phyloP scores from a whole-genome alignment of 108 stramenopile genomes.

The Cyclotella baltica region DNA sequence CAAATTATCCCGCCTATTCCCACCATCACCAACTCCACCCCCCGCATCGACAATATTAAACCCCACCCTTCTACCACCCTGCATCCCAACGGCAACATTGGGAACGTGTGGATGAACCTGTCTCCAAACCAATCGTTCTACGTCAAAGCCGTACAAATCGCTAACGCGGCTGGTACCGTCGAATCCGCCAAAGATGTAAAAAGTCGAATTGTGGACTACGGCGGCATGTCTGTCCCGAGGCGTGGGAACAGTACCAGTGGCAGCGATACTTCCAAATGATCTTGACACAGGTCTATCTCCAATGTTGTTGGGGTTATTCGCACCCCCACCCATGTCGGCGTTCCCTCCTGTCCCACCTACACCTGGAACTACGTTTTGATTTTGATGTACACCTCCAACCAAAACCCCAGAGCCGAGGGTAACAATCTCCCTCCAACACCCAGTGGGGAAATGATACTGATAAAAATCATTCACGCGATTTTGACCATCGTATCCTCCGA shows the following conservation, averaged over 20 bases:
- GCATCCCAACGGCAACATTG: background rate
- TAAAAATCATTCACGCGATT: conserved; percentile 93
- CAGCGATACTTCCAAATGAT: conserved; percentile 57
- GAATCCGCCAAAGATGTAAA: conserved; percentile 94
- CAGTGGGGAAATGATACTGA: conserved; percentile 87
- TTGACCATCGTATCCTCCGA: conserved; percentile 90
- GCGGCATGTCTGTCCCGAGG: conserved; percentile 93
- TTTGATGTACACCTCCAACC: conserved; percentile 6
- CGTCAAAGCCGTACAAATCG: conserved; percentile 93
- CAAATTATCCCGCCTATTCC: conserved; percentile 7
- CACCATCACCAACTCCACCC: conserved; percentile 29
- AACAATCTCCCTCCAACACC: conserved; percentile 52
- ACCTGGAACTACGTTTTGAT: no score
- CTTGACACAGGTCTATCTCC: background rate
- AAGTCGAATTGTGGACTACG: conserved; percentile 72
- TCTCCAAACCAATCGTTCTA: conserved; percentile 81
- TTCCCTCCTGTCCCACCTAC: no score
- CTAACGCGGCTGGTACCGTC: conserved; percentile 88
- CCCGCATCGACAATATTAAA: conserved; percentile 38
- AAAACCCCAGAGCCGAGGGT: conserved; percentile 24
- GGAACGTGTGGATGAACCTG: conserved; percentile 57
- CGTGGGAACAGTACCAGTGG: conserved; percentile 67
- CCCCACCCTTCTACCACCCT: background rate
- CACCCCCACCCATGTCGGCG: conserved; percentile 29
- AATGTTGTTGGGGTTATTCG: background rate